Base-by-base conservation (phyloP, 768 basidiomycete species). In the Tricholoma saponaceum region DNA sequence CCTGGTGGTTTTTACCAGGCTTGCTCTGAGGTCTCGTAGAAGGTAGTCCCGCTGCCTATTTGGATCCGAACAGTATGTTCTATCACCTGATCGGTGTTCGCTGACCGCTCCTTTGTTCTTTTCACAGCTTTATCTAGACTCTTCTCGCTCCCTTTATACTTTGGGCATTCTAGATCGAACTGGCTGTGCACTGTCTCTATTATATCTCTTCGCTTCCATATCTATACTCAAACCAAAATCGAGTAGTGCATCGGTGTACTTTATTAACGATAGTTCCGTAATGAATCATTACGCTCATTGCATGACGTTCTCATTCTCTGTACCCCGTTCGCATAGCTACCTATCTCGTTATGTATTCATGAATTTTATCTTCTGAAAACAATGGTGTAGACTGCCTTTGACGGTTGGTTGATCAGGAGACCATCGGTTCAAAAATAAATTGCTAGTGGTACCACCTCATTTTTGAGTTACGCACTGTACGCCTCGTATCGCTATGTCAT, bases 1-100 rank as follows among this genome's bases (percentile, higher is more conserved):
- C 64, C 6, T 76, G 67, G 67, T 79, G 79, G 80, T 79, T 82
- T 56, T 60, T 78, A 55, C 80, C 80, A 16, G 79, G 80, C 8
- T 52, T 81, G 14, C 58, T 64, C 28, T 78, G 16, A 58, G 39
- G 46, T 54, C 23, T 18, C 23, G 13, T 16, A 22, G 23, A 13
- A 26, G 46, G 46, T 13, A n/a, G n/a, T n/a, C n/a, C 9, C 4
- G 20, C 16, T 8, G 20, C 9, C 12, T 23, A 22, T 44, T 12
- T 25, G 12, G 22, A 47, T 26, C 8, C 46, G 46, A 47, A 16
- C 1, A 3, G 46, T 47, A 47, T 47, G 46, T 16, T 26, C 2
- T 5, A 25, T 26, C 13, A 25, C 25, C 25, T 25, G 22, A 25
- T 25, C 10, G 23, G 12, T 16, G 16, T 47, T 26, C 13, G 6